Evolutionary conservation across 345 rosid species (phyloP).

Genomic region (Brassica cretica): DNA sequence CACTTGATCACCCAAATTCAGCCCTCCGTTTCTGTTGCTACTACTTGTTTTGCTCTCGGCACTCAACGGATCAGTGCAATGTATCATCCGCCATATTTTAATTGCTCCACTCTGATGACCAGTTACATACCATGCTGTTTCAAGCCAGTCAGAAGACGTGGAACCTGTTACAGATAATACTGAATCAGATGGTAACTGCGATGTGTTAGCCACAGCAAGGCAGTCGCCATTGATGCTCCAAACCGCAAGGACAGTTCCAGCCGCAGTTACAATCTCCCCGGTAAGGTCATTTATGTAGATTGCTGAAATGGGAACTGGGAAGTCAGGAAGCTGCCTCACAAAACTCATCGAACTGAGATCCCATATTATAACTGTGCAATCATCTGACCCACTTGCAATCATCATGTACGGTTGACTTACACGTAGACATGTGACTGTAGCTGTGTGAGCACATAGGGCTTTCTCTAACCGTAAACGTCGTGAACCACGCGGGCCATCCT

Average conservation of each 20-base stretch:
- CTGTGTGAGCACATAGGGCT: slow-evolving; percentile 80
- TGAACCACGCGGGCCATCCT: slow-evolving; percentile 59
- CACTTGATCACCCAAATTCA: slow-evolving; percentile 57
- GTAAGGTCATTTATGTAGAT: slow-evolving; percentile 87
- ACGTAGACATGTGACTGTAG: slow-evolving; percentile 80
- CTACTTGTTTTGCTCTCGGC: slow-evolving; percentile 50
- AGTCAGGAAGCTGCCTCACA: slow-evolving; percentile 85
- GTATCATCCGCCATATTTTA: slow-evolving; percentile 96
- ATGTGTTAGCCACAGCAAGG: slow-evolving; percentile 83
- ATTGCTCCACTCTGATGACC: slow-evolving; percentile 99
- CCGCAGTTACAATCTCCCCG: slow-evolving; percentile 93
- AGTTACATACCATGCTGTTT: slow-evolving; percentile 89
- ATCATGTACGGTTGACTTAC: slow-evolving; percentile 98
- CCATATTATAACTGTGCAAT: slow-evolving; percentile 92
- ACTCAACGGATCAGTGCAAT: slow-evolving; percentile 58
- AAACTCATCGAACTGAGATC: slow-evolving; percentile 88
- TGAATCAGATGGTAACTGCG: slow-evolving; percentile 94
- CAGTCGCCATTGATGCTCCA: slow-evolving; percentile 99
- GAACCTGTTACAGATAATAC: slow-evolving; percentile 86
- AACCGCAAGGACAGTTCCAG: slow-evolving; percentile 91
- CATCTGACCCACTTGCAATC: slow-evolving; percentile 93
- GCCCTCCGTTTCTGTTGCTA: slow-evolving; percentile 51
- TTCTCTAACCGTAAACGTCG: slow-evolving; percentile 69
- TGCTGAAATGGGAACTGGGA: slow-evolving; percentile 87
- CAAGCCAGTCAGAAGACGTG: slow-evolving; percentile 87